phyloP scores from a whole-genome alignment of 176 grass and related monocot species.

The Raddia distichophylla region DNA sequence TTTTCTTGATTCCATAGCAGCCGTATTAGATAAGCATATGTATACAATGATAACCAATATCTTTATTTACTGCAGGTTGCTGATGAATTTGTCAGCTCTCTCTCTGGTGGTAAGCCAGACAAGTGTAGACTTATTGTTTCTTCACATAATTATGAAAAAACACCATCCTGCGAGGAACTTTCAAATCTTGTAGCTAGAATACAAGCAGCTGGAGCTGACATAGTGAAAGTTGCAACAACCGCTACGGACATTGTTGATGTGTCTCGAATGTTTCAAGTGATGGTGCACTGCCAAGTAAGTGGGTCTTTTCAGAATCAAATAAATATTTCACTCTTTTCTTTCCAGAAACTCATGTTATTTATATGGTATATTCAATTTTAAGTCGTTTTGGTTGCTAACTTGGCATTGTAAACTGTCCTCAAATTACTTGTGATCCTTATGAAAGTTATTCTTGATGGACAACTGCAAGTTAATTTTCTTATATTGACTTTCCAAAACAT shows the following conservation, averaged over 20 bases:
- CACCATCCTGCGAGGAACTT: slow-evolving; percentile 83
- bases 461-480: slow-evolving; percentile 6
- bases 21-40: slow-evolving; percentile 5
- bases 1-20: background rate
- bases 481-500: background rate
- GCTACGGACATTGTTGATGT: slow-evolving; percentile 83
- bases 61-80: slow-evolving; percentile 61
- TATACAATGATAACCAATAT: slow-evolving; percentile 28
- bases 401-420: background rate
- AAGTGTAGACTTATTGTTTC: slow-evolving; percentile 97
- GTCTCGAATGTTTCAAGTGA: slow-evolving; percentile 86
- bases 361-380: slow-evolving; percentile 2
- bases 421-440: background rate
- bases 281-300: slow-evolving; percentile 92
- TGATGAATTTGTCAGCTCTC: slow-evolving; percentile 69
- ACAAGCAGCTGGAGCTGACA: slow-evolving; percentile 90
- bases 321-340: background rate
- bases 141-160: slow-evolving; percentile 92
- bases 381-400: slow-evolving; percentile 14
- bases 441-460: background rate
- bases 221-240: slow-evolving; percentile 95
- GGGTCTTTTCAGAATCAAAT: background rate
- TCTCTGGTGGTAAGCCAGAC: slow-evolving; percentile 76
- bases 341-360: background rate
- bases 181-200: slow-evolving; percentile 81